These are phyloP conservation scores for Yamadazyma friedrichii DNA, from an alignment of 1,139 yeast genomes.

Conservation along the genomic window DNA sequence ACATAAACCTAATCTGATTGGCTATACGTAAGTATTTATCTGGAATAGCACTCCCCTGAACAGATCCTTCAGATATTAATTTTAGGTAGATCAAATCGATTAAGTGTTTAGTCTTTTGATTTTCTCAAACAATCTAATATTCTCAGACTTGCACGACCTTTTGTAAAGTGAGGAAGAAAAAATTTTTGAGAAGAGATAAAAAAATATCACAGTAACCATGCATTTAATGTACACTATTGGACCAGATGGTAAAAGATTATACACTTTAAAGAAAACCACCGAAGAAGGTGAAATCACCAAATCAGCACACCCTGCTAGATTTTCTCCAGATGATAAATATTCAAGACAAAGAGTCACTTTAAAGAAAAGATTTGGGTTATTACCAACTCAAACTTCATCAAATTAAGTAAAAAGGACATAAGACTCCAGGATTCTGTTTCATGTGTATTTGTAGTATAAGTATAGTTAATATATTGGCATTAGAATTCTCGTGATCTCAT, in stretches of 20 bases:
- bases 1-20: not conserved
- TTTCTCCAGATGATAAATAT: conserved; percentile 98
- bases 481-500: not conserved
- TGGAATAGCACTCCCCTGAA: too few relatives aligned
- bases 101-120: too few relatives aligned
- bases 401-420: not conserved
- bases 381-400: conserved; percentile 66
- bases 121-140: too few relatives aligned
- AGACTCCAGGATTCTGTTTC: not conserved
- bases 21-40: too few relatives aligned
- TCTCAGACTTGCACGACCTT: not conserved
- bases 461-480: conserved; percentile 10
- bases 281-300: conserved; percentile 92
- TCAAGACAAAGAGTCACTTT: conserved; percentile 98
- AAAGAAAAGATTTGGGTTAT: conserved; percentile 88
- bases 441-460: conserved; percentile 5
- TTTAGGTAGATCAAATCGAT: too few relatives aligned
- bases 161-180: not conserved
- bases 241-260: conserved; percentile 90
- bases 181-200: conserved; percentile 6
- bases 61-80: too few relatives aligned
- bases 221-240: conserved; percentile 98
- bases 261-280: conserved; percentile 83
- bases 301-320: conserved; percentile 99
- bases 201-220: conserved; percentile 43